Base-by-base conservation (phyloP, 495 filamentous ascomycete species). In the Amorphotheca resinae region DNA sequence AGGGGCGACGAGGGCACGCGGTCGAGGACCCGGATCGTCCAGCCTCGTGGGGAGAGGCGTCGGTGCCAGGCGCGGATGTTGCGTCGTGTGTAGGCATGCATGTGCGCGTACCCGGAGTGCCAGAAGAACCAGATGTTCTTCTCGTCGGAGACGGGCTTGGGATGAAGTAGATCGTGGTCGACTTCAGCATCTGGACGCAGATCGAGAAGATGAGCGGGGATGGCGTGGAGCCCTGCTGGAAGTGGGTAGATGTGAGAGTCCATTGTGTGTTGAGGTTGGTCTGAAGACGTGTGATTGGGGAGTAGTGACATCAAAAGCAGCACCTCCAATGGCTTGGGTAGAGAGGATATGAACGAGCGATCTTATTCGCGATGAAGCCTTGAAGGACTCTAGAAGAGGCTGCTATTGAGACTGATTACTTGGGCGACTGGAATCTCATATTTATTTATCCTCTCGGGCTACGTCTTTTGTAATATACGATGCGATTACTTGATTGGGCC, bases 121-220 rank as follows among this genome's bases (percentile, higher is more conserved):
- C 72, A 74, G 60, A 73, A 76, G 57, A 72, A 69, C 63, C 65
- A 74, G n/a, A 73, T 53, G 41, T 74, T 74, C 46, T 72, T 74
- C 39, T 63, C 59, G 22, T 45, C 44, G 6, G 56, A 59, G 20
- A 71, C 54, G 5, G 65, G 64, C 28, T 36, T 35, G 2, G 70
- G 62, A 45, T 69, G 55, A 0, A 59, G 30, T 22, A 73, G 49
- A n/a, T 59, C 59, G 28, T 58, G 30, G 52, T 73, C 68, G 22
- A 73, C 53, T 43, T 66, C 59, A 11, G 54, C 46, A 33, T 74
- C 69, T 2, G 68, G 48, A 22, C 69, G 65, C 4, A 61, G 51
- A 44, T 75, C 69, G 23, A 69, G 33, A 15, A 56, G 41, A 12
- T 55, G 44, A 14, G 25, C n/a, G 15, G 60, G 54, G n/a, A 64